Conservation (phyloP, 805 yeast species). For the Ogataea naganishii region DNA sequence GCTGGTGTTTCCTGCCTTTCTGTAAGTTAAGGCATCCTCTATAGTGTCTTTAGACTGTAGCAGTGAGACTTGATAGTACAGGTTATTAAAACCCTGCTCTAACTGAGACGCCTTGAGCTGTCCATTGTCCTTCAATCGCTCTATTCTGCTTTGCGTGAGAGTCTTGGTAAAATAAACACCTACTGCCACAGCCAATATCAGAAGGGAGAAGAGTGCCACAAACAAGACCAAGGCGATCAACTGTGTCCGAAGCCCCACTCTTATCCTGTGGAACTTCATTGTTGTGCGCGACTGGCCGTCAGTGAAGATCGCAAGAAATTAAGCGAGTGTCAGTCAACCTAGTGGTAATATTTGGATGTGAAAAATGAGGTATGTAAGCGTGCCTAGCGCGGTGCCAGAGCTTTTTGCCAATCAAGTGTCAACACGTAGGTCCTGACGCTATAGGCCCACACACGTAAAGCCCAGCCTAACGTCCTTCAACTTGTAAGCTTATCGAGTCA, state of each 20-base stretch:
- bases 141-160: conserved; percentile 54
- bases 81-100: conserved; percentile 52
- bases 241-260: conserved; percentile 68
- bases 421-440: too few species aligned
- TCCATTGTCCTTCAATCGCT: conserved; percentile 68
- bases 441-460: too few species aligned
- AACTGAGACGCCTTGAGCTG: conserved; percentile 76
- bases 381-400: too few species aligned
- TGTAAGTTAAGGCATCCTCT: conserved; percentile 49
- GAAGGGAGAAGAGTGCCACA: conserved; percentile 60
- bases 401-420: too few species aligned
- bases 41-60: conserved; percentile 54
- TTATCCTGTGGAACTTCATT: conserved; percentile 22
- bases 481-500: too few species aligned
- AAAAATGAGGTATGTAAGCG: too few species aligned
- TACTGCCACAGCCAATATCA: conserved; percentile 66
- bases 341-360: too few species aligned
- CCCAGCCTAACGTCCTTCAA: too few species aligned
- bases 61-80: conserved; percentile 63
- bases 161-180: conserved; percentile 66
- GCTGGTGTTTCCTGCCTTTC: conserved; percentile 67
- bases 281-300: too few species aligned
- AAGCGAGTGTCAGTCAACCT: too few species aligned
- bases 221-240: conserved; percentile 61
- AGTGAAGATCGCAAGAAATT: too few species aligned